Evolutionary conservation across 352 stramenopile genomes (phyloP).

Genomic region (Globisporangium canariense): DNA sequence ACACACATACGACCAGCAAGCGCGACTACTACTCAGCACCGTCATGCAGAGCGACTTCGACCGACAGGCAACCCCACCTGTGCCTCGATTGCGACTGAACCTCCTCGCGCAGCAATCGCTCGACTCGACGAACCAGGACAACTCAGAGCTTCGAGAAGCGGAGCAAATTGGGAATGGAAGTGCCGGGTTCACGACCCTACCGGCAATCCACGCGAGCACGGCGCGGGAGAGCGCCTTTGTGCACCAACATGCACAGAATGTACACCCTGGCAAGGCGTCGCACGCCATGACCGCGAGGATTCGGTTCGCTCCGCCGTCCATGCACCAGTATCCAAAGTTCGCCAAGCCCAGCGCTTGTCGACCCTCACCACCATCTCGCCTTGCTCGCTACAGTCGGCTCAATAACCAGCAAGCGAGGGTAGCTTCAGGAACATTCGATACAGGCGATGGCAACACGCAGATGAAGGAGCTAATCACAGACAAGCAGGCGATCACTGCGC

Average conservation of each 20-base stretch:
- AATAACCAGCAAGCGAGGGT: conserved; percentile 7
- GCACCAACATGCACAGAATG: too few species aligned
- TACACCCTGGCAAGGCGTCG: neutral
- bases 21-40: neutral
- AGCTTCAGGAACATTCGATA: neutral
- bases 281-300: conserved; percentile 22
- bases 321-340: conserved; percentile 2
- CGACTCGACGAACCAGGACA: neutral
- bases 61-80: neutral
- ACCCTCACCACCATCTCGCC: neutral
- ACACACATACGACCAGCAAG: neutral
- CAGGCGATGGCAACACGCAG: conserved; percentile 37
- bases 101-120: conserved; percentile 6
- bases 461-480: conserved; percentile 42
- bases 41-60: neutral
- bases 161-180: neutral
- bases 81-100: conserved; percentile 13
- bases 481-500: conserved; percentile 25
- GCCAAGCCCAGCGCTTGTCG: neutral
- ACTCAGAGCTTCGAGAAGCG: neutral
- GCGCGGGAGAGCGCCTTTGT: neutral
- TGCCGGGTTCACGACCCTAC: neutral
- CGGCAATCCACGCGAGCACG: neutral
- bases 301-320: conserved; percentile 24
- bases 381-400: neutral